Conservation (phyloP, 1,139 yeast species). For the Saccharomyces pastorianus region DNA sequence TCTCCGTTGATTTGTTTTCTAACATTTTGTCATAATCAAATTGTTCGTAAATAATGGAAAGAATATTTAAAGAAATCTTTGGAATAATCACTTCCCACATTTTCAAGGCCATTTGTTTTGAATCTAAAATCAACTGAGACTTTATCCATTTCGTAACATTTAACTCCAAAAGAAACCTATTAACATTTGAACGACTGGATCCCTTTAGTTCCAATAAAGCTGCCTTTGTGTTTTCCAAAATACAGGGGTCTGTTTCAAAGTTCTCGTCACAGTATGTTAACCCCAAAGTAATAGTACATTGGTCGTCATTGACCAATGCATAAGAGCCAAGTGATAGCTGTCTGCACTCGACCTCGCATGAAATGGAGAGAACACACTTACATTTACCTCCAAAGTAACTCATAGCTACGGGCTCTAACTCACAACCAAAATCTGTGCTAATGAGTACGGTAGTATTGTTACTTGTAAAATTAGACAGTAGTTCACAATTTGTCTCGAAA, state of each 20-base stretch:
- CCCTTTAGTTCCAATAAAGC: conserved; percentile 9
- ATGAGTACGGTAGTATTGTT: conserved; percentile 17
- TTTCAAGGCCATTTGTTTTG: conserved; percentile 18
- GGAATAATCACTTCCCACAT: conserved; percentile 24
- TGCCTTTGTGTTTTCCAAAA: conserved; percentile 9
- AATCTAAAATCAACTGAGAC: conserved; percentile 7
- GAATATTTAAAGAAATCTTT: conserved; percentile 20
- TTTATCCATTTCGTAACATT: conserved; percentile 15
- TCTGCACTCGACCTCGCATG: conserved; percentile 23
- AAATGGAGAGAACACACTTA: conserved; percentile 16
- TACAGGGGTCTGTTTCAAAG: conserved; percentile 5
- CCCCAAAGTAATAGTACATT: conserved; percentile 18
- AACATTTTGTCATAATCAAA: conserved; percentile 20
- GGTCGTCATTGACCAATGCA: conserved; percentile 21
- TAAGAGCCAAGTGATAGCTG: conserved; percentile 24
- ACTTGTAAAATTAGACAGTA: conserved; percentile 13
- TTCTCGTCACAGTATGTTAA: conserved; percentile 14
- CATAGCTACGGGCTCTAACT: conserved; percentile 15
- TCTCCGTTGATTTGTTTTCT: conserved; percentile 14
- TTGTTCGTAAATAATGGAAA: conserved; percentile 25
- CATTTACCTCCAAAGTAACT: conserved; percentile 8
- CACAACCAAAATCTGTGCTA: conserved; percentile 23
- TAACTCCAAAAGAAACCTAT: conserved; percentile 12
- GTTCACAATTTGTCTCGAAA: conserved; percentile 11
- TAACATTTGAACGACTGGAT: conserved; percentile 10